Conservation (phyloP, 495 filamentous ascomycete genomes). For the Parachaetomium inaequale region DNA sequence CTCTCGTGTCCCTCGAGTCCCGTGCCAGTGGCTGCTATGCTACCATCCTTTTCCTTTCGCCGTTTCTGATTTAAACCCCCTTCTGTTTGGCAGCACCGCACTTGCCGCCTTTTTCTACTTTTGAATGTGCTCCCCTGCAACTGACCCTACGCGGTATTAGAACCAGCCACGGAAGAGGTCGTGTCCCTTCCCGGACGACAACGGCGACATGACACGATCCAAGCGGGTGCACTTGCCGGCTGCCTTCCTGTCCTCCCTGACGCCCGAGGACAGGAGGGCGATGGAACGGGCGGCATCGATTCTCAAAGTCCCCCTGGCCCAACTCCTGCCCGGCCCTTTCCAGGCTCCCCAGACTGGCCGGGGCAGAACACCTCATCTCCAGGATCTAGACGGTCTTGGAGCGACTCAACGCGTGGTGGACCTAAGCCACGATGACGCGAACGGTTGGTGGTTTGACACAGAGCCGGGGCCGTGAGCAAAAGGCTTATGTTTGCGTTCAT, state of each 20-base stretch:
- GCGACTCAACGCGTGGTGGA: not conserved
- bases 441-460: not conserved
- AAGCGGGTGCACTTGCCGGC: not conserved
- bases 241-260: slow-evolving; percentile 1
- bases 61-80: not conserved
- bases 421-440: not conserved
- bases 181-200: not conserved
- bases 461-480: not conserved
- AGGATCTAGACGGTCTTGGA: not conserved
- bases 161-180: not conserved
- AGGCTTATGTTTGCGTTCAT: not conserved
- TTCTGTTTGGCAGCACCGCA: not conserved
- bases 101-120: not conserved
- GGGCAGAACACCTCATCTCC: not conserved
- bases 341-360: not conserved
- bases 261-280: slow-evolving; percentile 6
- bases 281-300: slow-evolving; percentile 5
- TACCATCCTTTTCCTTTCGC: not conserved
- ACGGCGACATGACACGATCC: not conserved
- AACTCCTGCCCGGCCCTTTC: not conserved
- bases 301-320: not conserved
- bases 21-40: not conserved
- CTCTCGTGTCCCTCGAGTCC: not conserved
- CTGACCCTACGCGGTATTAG: not conserved
- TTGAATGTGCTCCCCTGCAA: not conserved